Conservation (phyloP, 192 early-diverging fungal species). For the Podila horticola region DNA sequence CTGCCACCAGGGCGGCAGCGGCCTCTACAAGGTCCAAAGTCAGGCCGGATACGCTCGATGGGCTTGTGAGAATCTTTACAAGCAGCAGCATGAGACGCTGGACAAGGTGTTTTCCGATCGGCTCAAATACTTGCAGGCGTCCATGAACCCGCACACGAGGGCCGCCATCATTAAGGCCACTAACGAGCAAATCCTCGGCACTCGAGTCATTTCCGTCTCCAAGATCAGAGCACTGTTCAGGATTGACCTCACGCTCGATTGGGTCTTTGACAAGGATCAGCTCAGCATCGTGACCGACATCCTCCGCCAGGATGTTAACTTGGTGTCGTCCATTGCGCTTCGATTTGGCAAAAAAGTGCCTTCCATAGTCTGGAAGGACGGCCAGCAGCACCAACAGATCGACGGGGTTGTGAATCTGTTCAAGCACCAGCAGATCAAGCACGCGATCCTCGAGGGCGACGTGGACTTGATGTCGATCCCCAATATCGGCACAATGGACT, state of each 20-base stretch:
- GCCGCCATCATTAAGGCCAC: slow-evolving; percentile 1
- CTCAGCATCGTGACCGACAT: slow-evolving; percentile 9
- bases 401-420: slow-evolving; percentile 18
- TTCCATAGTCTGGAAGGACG: slow-evolving; percentile 14
- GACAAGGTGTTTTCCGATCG: slow-evolving; percentile 25
- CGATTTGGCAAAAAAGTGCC: slow-evolving; percentile 15
- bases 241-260: slow-evolving; percentile 32
- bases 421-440: slow-evolving; percentile 25
- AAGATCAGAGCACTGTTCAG: slow-evolving; percentile 20
- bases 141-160: slow-evolving; percentile 11
- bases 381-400: slow-evolving; percentile 21
- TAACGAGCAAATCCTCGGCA: slow-evolving; percentile 10
- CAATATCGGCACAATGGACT: slow-evolving; percentile 40
- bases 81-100: background rate
- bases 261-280: slow-evolving; percentile 17
- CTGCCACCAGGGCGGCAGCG: slow-evolving; percentile 21
- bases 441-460: slow-evolving; percentile 31
- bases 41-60: slow-evolving; percentile 18
- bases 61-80: slow-evolving; percentile 26
- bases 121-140: slow-evolving; percentile 9
- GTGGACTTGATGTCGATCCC: slow-evolving; percentile 32
- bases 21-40: slow-evolving; percentile 5
- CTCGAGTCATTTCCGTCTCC: slow-evolving; percentile 12
- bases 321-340: slow-evolving; percentile 15
- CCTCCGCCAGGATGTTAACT: background rate